Conservation (phyloP, 1,284 basidiomycete species). For the Puccinia polysora region DNA sequence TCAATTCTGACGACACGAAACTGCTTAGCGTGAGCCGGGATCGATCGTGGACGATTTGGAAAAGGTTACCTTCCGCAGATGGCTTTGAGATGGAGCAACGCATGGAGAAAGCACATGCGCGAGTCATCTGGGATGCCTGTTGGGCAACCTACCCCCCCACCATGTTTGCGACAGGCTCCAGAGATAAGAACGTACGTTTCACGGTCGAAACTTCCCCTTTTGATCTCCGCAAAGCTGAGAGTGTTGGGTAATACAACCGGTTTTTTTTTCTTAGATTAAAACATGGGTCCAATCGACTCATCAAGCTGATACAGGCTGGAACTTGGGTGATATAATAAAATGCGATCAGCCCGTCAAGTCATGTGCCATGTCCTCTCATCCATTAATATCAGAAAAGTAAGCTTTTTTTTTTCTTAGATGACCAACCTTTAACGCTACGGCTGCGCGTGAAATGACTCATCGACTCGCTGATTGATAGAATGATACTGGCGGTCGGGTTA, state of each 20-base stretch:
- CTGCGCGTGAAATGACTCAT: background rate
- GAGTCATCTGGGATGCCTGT: constrained; percentile 92
- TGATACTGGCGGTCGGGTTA: constrained; percentile 34
- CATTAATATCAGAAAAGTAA: constrained; percentile 9
- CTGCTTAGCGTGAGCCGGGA: constrained; percentile 85
- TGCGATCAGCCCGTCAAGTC: constrained; percentile 28
- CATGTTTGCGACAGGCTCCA: constrained; percentile 83
- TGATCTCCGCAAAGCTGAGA: too few relatives aligned
- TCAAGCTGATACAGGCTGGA: background rate
- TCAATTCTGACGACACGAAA: constrained; percentile 73
- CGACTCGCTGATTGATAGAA: background rate
- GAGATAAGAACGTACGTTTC: constrained; percentile 88
- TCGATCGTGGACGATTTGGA: constrained; percentile 82
- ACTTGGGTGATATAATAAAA: constrained; percentile 12
- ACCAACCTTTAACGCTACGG: background rate
- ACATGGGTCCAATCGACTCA: constrained; percentile 19
- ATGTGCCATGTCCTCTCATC: constrained; percentile 14
- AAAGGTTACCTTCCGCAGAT: constrained; percentile 46
- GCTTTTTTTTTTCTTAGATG: background rate
- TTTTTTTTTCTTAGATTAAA: constrained; percentile 26
- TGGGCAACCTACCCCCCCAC: constrained; percentile 67
- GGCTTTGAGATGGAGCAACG: constrained; percentile 56
- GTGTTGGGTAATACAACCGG: background rate
- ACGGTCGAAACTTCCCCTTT: too few relatives aligned
- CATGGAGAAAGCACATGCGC: constrained; percentile 77